Conservation (phyloP, 129 eudicot species). For the Flaveria bidentis region DNA sequence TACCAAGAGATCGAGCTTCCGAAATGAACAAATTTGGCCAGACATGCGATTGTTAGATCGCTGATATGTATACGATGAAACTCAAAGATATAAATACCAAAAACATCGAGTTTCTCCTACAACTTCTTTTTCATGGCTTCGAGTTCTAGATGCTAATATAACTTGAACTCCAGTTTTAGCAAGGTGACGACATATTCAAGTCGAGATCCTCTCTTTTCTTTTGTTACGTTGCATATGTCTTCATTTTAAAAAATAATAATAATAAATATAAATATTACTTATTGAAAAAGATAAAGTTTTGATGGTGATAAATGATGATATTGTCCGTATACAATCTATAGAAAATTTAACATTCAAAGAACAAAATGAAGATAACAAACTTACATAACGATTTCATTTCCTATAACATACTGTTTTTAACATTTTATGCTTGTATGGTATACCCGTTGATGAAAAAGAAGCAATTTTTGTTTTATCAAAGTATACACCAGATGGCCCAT, state of each 20-base stretch:
- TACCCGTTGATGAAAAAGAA: not conserved
- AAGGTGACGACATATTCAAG: constrained; percentile 28
- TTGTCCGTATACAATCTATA: too few species aligned
- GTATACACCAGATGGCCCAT: constrained; percentile 15
- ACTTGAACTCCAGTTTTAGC: constrained; percentile 11
- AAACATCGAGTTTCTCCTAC: not conserved
- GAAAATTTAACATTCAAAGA: too few species aligned
- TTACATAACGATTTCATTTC: not conserved
- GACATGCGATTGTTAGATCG: not conserved
- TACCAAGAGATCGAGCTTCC: constrained; percentile 9
- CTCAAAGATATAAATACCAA: not conserved
- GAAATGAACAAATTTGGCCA: not conserved
- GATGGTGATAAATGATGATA: constrained; percentile 11
- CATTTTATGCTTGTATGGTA: not conserved
- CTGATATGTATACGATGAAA: constrained; percentile 14
- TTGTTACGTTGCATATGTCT: too few species aligned
- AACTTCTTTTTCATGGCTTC: constrained; percentile 10
- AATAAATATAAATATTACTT: too few species aligned
- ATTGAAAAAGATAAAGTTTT: not conserved
- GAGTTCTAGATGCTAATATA: constrained; percentile 18
- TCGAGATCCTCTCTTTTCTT: too few species aligned
- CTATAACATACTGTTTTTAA: not conserved
- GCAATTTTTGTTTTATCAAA: not conserved
- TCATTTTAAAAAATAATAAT: not conserved
- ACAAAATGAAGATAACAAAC: too few species aligned